Conservation (phyloP, 1,139 yeast species). For the Pichia inconspicua region DNA sequence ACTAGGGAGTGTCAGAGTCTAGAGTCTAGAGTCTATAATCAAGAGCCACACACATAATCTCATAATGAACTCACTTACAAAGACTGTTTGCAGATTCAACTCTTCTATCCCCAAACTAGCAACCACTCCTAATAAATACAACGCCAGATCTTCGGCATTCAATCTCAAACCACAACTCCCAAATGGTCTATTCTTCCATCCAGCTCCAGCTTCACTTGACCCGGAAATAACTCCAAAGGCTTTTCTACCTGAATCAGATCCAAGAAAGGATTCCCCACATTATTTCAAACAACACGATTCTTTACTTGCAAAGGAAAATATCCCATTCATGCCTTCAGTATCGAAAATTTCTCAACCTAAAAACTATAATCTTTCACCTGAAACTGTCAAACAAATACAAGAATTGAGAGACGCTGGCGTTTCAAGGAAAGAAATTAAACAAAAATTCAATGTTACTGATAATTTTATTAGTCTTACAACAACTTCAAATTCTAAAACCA, state of each 20-base stretch:
- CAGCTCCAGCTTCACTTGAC: constrained; percentile 40
- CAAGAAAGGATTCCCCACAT: constrained; percentile 38
- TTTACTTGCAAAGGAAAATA: constrained; percentile 28
- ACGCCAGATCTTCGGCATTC: constrained; percentile 30
- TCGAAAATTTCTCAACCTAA: constrained; percentile 31
- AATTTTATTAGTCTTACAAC: constrained; percentile 49
- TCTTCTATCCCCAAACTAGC: constrained; percentile 20
- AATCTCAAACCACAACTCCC: constrained; percentile 31
- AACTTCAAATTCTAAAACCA: constrained; percentile 27
- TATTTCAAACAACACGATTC: constrained; percentile 25
- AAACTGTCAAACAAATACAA: constrained; percentile 55
- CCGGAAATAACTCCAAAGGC: constrained; percentile 54
- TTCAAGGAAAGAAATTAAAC: constrained; percentile 60
- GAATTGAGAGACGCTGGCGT: constrained; percentile 47
- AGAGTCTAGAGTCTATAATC: not conserved
- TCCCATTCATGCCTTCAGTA: constrained; percentile 47
- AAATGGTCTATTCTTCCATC: constrained; percentile 34
- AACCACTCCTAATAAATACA: constrained; percentile 29
- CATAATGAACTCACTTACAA: not conserved
- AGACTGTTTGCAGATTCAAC: constrained; percentile 1
- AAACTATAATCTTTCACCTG: constrained; percentile 53
- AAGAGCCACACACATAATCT: not conserved
- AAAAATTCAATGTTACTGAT: constrained; percentile 51
- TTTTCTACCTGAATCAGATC: constrained; percentile 60
- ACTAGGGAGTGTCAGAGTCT: not conserved